Base-by-base conservation (phyloP, 192 early-diverging fungal species). In the Backusella parvicylindrica region DNA sequence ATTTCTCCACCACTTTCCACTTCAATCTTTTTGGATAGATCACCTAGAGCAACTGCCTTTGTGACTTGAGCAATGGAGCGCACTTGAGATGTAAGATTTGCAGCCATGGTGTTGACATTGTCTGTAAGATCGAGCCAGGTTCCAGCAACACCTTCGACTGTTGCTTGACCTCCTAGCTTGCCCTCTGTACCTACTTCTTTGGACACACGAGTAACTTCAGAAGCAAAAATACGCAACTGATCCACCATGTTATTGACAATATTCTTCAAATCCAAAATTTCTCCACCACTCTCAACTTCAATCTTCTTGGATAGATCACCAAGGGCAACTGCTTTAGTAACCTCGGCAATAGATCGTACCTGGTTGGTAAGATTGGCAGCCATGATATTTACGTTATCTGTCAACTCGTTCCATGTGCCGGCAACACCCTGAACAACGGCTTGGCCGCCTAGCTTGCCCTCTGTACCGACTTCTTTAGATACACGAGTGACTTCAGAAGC, bases 51-150 rank as follows among this genome's bases (percentile, higher is more conserved):
- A 8, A 86, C 88, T 0, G 89, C 88, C 26, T 85, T 84, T 1
- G 81, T 85, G 28, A 92, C 90, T 76, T 84, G 76, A 28, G 87
- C 88, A 81, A 92, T 89, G 7, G 88, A 87, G 0, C 91, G 86
- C 66, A 92, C 89, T 80, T 92, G 91, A 35, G 87, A 81, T 0
- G 86, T 89, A 60, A 89, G 74, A 68, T 89, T 90, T 50, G 73
- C 70, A 21, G 86, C 89, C 89, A 90, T 90, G 67, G 70, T 83
- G 68, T 90, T 90, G 79, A 90, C 92, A 71, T 91, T 93, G 35
- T 85, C 82, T 1, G 91, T 93, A 18, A 93, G 81, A 35, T 93
- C 93, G 36, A 85, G 84, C 93, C 93, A 94, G 0, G 87, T 87
- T 28, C 93, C 93, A 26, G 87, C 89, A 1, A 92, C 92, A 53